Evolutionary conservation across 2,329 filamentous ascomycete genomes (phyloP).

Genomic region (Penicillium olsonii): DNA sequence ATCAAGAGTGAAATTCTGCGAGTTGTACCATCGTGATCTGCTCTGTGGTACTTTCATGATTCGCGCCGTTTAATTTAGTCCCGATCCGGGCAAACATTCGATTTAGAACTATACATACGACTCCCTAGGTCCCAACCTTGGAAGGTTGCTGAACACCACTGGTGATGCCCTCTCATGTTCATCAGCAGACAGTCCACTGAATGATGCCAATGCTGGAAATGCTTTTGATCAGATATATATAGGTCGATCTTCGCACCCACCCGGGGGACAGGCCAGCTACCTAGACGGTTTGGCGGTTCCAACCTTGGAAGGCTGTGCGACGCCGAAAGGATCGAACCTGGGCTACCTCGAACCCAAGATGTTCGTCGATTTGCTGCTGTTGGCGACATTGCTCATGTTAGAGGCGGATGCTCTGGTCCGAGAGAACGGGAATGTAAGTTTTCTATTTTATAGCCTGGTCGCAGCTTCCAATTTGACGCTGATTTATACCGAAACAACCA

Average conservation of each 20-base stretch:
- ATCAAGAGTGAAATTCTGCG: neutral
- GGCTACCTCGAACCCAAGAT: conserved; percentile 2
- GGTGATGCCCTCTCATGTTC: neutral
- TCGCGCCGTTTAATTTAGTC: neutral
- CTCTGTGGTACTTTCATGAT: neutral
- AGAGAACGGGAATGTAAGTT: conserved; percentile 30
- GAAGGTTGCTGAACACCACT: no score
- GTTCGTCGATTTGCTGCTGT: conserved; percentile 8
- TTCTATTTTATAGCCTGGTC: neutral
- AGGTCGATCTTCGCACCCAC: neutral
- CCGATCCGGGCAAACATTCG: neutral
- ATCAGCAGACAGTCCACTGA: neutral
- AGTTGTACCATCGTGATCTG: neutral
- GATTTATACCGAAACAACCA: neutral
- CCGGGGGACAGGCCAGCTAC: conserved; percentile 1
- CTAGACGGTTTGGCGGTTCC: no score
- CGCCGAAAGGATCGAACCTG: neutral
- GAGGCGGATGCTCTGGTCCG: conserved; percentile 26
- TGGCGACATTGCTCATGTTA: conserved; percentile 19
- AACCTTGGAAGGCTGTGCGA: no score
- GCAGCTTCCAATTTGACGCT: neutral
- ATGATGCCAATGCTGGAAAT: neutral
- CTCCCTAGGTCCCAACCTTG: no score
- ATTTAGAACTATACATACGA: neutral
- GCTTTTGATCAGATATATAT: neutral